Evolutionary conservation across 1,139 yeast species (phyloP).

Genomic region (Blastobotrys ciferrii): DNA sequence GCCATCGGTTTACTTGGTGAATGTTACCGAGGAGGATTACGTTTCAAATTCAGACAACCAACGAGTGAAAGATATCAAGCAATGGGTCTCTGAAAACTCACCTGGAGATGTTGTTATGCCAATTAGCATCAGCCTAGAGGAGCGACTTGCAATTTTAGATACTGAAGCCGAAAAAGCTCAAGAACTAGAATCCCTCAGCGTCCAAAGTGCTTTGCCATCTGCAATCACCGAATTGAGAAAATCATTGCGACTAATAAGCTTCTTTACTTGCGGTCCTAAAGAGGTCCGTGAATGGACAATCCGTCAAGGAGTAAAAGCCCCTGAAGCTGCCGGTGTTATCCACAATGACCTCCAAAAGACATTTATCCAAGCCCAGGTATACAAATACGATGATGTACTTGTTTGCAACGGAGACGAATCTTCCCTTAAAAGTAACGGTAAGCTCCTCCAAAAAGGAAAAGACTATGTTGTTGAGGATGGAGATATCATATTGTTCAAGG

Average conservation of each 20-base stretch:
- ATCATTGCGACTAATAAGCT: conserved; percentile 65
- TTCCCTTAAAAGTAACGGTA: conserved; percentile 31
- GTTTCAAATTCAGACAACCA: conserved; percentile 41
- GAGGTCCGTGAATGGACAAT: conserved; percentile 86
- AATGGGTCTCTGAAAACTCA: conserved; percentile 83
- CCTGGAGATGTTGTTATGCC: conserved; percentile 89
- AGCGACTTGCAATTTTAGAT: conserved; percentile 72
- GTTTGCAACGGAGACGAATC: conserved; percentile 34
- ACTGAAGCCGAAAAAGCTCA: conserved; percentile 67
- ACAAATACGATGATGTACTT: conserved; percentile 38
- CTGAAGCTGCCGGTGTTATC: conserved; percentile 82
- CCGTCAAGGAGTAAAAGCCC: conserved; percentile 63
- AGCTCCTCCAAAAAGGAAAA: conserved; percentile 51
- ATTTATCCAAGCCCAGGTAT: conserved; percentile 74
- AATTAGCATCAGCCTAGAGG: conserved; percentile 81
- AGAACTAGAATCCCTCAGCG: conserved; percentile 74
- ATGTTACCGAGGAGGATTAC: conserved; percentile 90
- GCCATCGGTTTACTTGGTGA: conserved; percentile 86
- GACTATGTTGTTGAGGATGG: conserved; percentile 74
- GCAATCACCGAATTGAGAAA: conserved; percentile 64
- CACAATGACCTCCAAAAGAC: conserved; percentile 79
- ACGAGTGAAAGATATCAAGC: conserved; percentile 53
- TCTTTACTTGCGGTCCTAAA: conserved; percentile 76
- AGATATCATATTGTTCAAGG: conserved; percentile 64
- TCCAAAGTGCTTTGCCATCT: conserved; percentile 76